Base-by-base conservation (phyloP, 371 early-diverging fungal genomes). In the Rhizopus delemar region DNA sequence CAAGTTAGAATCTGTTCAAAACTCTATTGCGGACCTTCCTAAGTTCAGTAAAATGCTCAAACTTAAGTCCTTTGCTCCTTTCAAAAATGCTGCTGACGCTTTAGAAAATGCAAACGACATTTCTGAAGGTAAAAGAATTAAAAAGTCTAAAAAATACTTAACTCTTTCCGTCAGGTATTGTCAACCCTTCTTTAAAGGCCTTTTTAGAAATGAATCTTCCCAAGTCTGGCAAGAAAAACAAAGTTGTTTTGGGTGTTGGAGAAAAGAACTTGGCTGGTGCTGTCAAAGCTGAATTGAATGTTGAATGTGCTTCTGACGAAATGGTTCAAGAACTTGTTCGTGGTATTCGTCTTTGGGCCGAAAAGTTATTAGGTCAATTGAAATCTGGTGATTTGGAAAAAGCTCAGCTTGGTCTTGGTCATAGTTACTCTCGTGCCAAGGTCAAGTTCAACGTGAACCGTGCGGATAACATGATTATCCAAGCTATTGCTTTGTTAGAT, bases 361-460 rank as follows among this genome's bases (percentile, higher is more conserved):
- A 93, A 55, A 93, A 93, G 80, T 71, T 99, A 54, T 77, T 99
- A 51, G 75, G 85, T 49, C 93, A 92, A 73, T 78, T 97, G 55
- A 94, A 92, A 86, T 86, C 89, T 22, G 93, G 92, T 53, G 98
- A 98, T 74, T 74, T 96, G 52, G 89, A 90, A 67, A 90, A 89
- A 71, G 95, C 96, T 50, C 96, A 95, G 78, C 87, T 98, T 13
- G 99, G 97, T 81, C 84, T 98, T 56, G 98, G 99, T 66, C 98
- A 98, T 86, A 87, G 89, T 48, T 98, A 97, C 83, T 97, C 98
- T 59, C 88, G 99, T 61, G 93, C 95, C 53, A 97, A 97, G 81
- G 96, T 99, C 71, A 96, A 97, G 92, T 99, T 95, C 89, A 97
- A 98, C 84, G 92, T 91, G 57, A 90, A 92, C 86, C 83, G 93